Evolutionary conservation across 495 filamentous ascomycete genomes (phyloP).

Genomic region (Podospora conica): DNA sequence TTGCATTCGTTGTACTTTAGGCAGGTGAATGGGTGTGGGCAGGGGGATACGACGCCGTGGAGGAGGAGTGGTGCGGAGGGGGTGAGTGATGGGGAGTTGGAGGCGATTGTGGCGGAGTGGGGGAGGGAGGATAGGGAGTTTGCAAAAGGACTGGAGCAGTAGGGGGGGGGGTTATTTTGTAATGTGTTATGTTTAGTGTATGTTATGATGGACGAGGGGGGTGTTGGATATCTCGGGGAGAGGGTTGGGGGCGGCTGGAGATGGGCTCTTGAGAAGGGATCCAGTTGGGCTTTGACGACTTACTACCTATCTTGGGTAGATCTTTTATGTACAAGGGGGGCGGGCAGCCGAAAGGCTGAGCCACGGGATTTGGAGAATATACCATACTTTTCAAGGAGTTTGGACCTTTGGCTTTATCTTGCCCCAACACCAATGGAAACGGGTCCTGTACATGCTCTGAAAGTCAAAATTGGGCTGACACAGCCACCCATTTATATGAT

Average conservation of each 20-base stretch:
- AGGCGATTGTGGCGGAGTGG: slow-evolving; percentile 26
- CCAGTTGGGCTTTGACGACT: not conserved
- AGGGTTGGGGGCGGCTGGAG: not conserved
- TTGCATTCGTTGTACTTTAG: slow-evolving; percentile 37
- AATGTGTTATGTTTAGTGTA: not conserved
- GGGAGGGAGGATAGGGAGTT: slow-evolving; percentile 20
- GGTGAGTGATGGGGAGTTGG: slow-evolving; percentile 30
- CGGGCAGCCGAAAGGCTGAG: not conserved
- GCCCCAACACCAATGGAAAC: not conserved
- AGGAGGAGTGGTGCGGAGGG: slow-evolving; percentile 6
- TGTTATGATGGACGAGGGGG: not conserved
- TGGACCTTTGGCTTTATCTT: not conserved
- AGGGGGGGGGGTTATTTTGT: not conserved
- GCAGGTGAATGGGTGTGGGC: slow-evolving; percentile 27
- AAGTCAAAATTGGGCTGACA: no score
- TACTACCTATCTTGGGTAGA: not conserved
- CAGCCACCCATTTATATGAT: no score
- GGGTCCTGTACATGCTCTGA: not conserved
- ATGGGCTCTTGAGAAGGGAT: no score
- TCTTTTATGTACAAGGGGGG: not conserved
- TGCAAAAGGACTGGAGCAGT: not conserved
- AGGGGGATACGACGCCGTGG: slow-evolving; percentile 15
- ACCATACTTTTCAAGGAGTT: not conserved
- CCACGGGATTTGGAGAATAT: not conserved
- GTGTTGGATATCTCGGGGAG: not conserved